These are phyloP conservation scores for Suillus bovinus DNA, from an alignment of 768 basidiomycete genomes.

Conservation along the genomic window DNA sequence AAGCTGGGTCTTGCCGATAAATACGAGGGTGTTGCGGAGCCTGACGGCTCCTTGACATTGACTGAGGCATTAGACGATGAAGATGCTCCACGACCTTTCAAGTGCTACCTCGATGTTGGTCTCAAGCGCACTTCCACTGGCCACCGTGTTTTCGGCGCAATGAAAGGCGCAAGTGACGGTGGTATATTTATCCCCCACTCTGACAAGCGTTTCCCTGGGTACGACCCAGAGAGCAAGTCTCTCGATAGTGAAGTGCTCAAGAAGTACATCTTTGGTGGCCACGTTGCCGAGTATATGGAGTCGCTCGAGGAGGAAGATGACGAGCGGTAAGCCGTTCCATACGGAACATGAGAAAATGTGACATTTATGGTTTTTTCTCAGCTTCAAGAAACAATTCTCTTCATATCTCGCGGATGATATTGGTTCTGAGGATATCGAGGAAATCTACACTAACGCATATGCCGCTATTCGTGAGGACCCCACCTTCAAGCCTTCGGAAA, in stretches of 20 bases:
- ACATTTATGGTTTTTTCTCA: constrained; percentile 29
- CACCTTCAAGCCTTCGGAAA: constrained; percentile 84
- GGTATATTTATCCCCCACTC: constrained; percentile 98
- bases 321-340: constrained; percentile 61
- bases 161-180: constrained; percentile 98
- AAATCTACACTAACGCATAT: constrained; percentile 91
- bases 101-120: constrained; percentile 97
- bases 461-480: constrained; percentile 97
- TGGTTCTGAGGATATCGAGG: constrained; percentile 96
- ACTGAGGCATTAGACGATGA: constrained; percentile 90
- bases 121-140: constrained; percentile 97
- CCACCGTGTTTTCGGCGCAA: constrained; percentile 94
- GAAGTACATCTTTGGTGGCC: constrained; percentile 97
- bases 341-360: background rate
- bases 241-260: constrained; percentile 93
- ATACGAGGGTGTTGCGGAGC: constrained; percentile 92
- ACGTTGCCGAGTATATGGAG: constrained; percentile 99
- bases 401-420: constrained; percentile 94
- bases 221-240: constrained; percentile 88
- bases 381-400: constrained; percentile 97
- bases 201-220: constrained; percentile 98
- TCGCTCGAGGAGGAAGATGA: constrained; percentile 99
- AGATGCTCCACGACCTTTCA: constrained; percentile 98
- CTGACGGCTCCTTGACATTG: constrained; percentile 80
- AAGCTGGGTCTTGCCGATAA: constrained; percentile 98